These are phyloP conservation scores for Astrothelium subdiscretum DNA, from an alignment of 495 filamentous ascomycete species.

Conservation along the genomic window DNA sequence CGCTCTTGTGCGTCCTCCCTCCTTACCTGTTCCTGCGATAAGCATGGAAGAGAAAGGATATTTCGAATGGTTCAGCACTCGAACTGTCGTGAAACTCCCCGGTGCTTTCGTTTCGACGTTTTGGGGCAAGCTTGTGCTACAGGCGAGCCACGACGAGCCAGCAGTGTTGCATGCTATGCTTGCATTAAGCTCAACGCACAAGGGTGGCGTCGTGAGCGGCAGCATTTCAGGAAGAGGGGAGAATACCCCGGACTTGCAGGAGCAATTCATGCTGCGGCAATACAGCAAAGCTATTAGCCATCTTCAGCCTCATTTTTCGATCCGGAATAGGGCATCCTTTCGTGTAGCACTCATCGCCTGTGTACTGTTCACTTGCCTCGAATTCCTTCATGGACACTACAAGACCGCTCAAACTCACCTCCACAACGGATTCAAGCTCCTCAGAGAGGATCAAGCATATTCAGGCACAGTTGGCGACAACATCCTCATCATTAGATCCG, in stretches of 20 bases:
- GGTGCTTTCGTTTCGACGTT: slow-evolving; percentile 32
- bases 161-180: slow-evolving; percentile 42
- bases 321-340: slow-evolving; percentile 11
- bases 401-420: slow-evolving; percentile 35
- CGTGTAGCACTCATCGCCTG: slow-evolving; percentile 41
- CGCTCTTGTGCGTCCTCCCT: not conserved
- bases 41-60: slow-evolving; percentile 20
- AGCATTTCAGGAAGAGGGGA: not conserved
- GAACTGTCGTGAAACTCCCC: slow-evolving; percentile 33
- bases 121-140: slow-evolving; percentile 12
- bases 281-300: slow-evolving; percentile 35
- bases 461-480: not conserved
- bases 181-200: slow-evolving; percentile 36
- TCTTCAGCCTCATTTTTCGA: slow-evolving; percentile 26
- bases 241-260: slow-evolving; percentile 15
- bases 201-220: slow-evolving; percentile 6
- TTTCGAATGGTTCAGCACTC: slow-evolving; percentile 32
- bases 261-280: slow-evolving; percentile 32
- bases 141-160: slow-evolving; percentile 25
- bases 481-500: slow-evolving; percentile 10
- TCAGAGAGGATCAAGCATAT: slow-evolving; percentile 17
- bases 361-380: slow-evolving; percentile 44
- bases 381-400: slow-evolving; percentile 41
- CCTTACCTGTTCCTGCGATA: not conserved
- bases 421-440: slow-evolving; percentile 29